Percentiles rank a stretch among this genome's conserved stretches.
These are phyloP conservation scores for Haplographium delicatum DNA, from an alignment of 495 filamentous ascomycete genomes.

Conservation along the genomic window DNA sequence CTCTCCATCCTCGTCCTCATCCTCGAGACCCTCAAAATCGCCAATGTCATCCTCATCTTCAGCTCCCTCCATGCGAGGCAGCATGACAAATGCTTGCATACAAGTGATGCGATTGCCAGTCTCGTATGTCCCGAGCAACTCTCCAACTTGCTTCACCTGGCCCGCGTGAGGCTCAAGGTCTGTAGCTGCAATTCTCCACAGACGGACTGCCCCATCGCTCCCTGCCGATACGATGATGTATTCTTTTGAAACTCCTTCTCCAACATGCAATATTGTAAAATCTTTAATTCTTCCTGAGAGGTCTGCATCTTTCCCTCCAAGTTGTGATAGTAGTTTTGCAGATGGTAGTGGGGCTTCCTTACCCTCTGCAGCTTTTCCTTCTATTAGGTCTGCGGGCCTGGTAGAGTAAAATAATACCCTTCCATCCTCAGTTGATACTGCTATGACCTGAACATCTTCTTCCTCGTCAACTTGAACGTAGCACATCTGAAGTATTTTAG, in stretches of 20 bases:
- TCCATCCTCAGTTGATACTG: slow-evolving; percentile 90
- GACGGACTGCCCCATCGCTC: slow-evolving; percentile 73
- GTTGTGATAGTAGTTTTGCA: slow-evolving; percentile 60
- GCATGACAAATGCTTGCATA: slow-evolving; percentile 80
- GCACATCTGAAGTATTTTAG: slow-evolving; percentile 75
- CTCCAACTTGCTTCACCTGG: slow-evolving; percentile 55
- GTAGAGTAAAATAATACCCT: slow-evolving; percentile 81
- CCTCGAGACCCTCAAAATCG: slow-evolving; percentile 25
- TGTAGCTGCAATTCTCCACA: slow-evolving; percentile 57
- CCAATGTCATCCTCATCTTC: slow-evolving; percentile 23
- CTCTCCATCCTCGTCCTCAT: slow-evolving; percentile 13
- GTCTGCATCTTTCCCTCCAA: slow-evolving; percentile 60
- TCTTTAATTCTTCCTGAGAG: slow-evolving; percentile 79
- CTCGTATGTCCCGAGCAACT: slow-evolving; percentile 70
- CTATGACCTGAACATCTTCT: slow-evolving; percentile 50
- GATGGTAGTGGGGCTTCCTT: slow-evolving; percentile 36
- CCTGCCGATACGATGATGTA: slow-evolving; percentile 67
- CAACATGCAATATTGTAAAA: slow-evolving; percentile 59
- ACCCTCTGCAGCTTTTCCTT: slow-evolving; percentile 21
- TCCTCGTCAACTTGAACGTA: slow-evolving; percentile 54
- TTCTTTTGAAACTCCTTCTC: slow-evolving; percentile 33
- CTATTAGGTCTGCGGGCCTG: slow-evolving; percentile 30
- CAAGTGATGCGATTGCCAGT: slow-evolving; percentile 90
- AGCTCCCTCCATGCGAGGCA: slow-evolving; percentile 43
- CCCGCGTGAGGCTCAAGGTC: slow-evolving; percentile 35